Percentiles rank a stretch among this genome's conserved stretches.
phyloP scores from a whole-genome alignment of 192 early-diverging fungal genomes.

The Entomortierella chlamydospora region DNA sequence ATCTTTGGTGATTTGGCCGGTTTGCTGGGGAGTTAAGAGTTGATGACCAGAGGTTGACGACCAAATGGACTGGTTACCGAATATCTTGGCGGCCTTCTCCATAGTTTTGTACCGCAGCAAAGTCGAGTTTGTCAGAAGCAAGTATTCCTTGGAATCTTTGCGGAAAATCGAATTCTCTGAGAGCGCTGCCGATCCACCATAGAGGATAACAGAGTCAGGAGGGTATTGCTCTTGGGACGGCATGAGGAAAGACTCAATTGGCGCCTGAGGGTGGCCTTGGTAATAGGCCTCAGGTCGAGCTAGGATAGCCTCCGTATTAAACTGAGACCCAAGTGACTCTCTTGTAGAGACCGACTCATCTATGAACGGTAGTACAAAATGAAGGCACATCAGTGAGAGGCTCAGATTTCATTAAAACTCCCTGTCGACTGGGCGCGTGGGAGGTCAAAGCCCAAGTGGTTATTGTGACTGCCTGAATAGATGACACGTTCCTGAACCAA shows the following conservation, averaged over 20 bases:
- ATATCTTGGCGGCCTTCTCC: conserved; percentile 52
- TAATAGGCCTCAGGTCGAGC: conserved; percentile 24
- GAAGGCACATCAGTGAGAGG: neutral
- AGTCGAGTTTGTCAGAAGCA: conserved; percentile 43
- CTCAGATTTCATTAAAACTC: too few relatives aligned
- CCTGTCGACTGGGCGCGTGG: neutral
- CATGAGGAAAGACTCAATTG: conserved; percentile 47
- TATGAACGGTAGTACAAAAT: too few relatives aligned
- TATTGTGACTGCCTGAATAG: neutral
- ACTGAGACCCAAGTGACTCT: conserved; percentile 17
- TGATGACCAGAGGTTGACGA: conserved; percentile 45
- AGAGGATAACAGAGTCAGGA: conserved; percentile 33
- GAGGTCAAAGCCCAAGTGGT: neutral
- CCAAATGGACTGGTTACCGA: conserved; percentile 52
- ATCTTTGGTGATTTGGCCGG: conserved; percentile 36
- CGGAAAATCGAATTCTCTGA: conserved; percentile 40
- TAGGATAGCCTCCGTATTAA: conserved; percentile 25
- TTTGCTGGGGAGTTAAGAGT: conserved; percentile 42
- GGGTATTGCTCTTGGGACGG: conserved; percentile 50
- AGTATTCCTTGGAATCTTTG: conserved; percentile 45
- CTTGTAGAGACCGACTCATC: conserved; percentile 27
- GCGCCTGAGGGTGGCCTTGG: conserved; percentile 34
- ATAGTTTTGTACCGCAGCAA: conserved; percentile 51
- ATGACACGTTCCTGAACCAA: conserved; percentile 29
- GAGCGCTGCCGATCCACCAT: conserved; percentile 41